A percentile compares a stretch with the other conserved stretches of the same genome.
Evolutionary conservation across 176 grass and related monocot genomes (phyloP).

Genomic region (Zoysia japonica): DNA sequence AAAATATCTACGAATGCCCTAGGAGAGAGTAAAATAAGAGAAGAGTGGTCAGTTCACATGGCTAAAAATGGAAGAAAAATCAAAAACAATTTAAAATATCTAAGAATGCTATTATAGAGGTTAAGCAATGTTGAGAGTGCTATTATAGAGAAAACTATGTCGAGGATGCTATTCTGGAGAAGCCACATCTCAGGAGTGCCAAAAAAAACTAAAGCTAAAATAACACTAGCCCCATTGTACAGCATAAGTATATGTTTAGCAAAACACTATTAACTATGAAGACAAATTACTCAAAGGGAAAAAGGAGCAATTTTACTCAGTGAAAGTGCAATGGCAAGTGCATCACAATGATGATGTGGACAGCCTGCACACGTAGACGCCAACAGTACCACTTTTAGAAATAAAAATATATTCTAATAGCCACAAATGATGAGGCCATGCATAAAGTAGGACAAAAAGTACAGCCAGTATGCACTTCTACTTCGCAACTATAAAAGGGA

Average conservation of each 20-base stretch:
- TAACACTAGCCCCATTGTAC: background rate
- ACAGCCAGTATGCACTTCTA: background rate
- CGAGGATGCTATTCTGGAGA: too few species aligned
- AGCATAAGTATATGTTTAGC: background rate
- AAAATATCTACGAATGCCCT: too few species aligned
- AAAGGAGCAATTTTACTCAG: background rate
- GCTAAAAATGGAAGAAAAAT: too few species aligned
- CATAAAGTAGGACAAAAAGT: slow-evolving; percentile 10
- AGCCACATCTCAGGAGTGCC: too few species aligned
- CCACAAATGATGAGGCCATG: background rate
- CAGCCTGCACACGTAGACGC: background rate
- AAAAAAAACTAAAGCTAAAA: background rate
- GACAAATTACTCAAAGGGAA: background rate
- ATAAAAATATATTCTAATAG: background rate
- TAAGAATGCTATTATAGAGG: too few species aligned
- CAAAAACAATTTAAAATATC: too few species aligned
- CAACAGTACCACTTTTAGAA: background rate
- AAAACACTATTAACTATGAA: background rate
- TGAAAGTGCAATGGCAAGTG: background rate
- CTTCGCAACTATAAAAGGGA: too few species aligned
- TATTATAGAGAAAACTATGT: too few species aligned
- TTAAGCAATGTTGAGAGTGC: too few species aligned
- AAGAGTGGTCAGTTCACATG: too few species aligned
- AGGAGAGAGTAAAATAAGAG: too few species aligned
- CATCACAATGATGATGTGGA: background rate